Evolutionary conservation across 2,329 filamentous ascomycete species (phyloP), one percentile per base, ranked within the genome.

Genomic region (Paramyrothecium roridum): DNA sequence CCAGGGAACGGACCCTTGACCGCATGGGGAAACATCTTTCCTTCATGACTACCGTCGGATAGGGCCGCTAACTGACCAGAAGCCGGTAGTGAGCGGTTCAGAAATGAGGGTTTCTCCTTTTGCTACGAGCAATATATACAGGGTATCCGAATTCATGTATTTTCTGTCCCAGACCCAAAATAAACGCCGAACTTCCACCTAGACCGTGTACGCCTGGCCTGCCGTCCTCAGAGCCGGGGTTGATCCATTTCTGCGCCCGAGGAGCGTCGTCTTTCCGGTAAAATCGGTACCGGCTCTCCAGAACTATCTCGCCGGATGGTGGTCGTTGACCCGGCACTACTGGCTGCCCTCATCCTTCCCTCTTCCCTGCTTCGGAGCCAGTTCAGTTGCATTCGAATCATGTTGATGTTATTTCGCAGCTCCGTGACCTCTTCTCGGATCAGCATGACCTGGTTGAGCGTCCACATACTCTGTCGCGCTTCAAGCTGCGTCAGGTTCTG

Each of bases 401-500:
- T 80, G 52, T 81, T 82, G 57, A 83, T 72, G 59, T 78, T 83
- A 68, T 79, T 83, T 47, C 79, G 74, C 46, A 84, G 72, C 65
- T 87, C 84, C 3, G 80, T 78, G n/a, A 87, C 76, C 67, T 86
- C 82, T 56, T 87, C 83, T 55, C 84, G 82, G 57, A 87, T 79
- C 8, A 80, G 82, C 63, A 84, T 77, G 6, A 83, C 80, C 66
- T 86, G 82, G 61, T 85, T 86, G 63, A 86, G 76, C 10, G 84
- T 76, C 76, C 83, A 80, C 69, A 85, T 80, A 33, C 79, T 83
- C 63, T 86, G 83, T 50, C 82, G 78, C 3, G 80, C 80, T 63
- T 86, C 83, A 51, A 85, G 74, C 56, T 85, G 83, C 20, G 78
- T 80, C 40, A 86, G 63, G 46, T 79, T 79, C 54, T 82, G 79